phyloP scores from a whole-genome alignment of 805 yeast species.

The Yarrowia alimentaria region DNA sequence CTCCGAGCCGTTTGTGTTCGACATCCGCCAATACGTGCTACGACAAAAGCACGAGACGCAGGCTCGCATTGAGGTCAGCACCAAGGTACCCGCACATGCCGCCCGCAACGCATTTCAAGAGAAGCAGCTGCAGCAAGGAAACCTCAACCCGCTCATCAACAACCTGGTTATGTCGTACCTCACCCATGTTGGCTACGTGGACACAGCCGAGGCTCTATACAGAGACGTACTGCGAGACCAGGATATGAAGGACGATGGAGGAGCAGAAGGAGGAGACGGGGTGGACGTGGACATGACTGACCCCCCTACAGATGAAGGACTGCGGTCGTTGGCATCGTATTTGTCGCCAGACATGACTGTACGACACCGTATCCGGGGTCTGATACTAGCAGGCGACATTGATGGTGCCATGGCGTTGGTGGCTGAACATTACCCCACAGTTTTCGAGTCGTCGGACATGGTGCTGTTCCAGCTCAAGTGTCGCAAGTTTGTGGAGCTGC shows the following conservation, averaged over 20 bases:
- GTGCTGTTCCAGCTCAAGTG: slow-evolving; percentile 47
- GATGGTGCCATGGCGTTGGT: slow-evolving; percentile 46
- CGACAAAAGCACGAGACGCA: slow-evolving; percentile 45
- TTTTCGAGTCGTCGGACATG: slow-evolving; percentile 40
- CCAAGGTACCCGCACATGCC: slow-evolving; percentile 29
- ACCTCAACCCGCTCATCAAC: slow-evolving; percentile 36
- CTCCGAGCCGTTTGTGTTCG: slow-evolving; percentile 52
- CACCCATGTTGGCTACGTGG: slow-evolving; percentile 57
- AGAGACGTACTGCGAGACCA: slow-evolving; percentile 45
- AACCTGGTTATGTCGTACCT: slow-evolving; percentile 50
- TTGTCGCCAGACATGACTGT: slow-evolving; percentile 43
- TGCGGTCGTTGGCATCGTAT: slow-evolving; percentile 34
- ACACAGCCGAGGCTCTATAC: slow-evolving; percentile 52
- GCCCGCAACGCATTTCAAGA: slow-evolving; percentile 27
- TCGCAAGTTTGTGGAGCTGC: slow-evolving; percentile 45
- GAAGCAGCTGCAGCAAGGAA: slow-evolving; percentile 28
- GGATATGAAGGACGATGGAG: slow-evolving; percentile 30
- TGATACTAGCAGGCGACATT: slow-evolving; percentile 48
- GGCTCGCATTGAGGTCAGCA: slow-evolving; percentile 28
- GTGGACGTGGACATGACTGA: slow-evolving; percentile 29
- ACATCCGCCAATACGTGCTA: slow-evolving; percentile 54
- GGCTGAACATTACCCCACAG: slow-evolving; percentile 43
- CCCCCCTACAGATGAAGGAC: slow-evolving; percentile 37
- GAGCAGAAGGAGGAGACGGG: slow-evolving; percentile 2
- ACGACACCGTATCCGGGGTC: slow-evolving; percentile 48